Evolutionary conservation across 2,329 filamentous ascomycete genomes (phyloP), one percentile per base, ranked within the genome.

Genomic region (Knoxdaviesia proteae): DNA sequence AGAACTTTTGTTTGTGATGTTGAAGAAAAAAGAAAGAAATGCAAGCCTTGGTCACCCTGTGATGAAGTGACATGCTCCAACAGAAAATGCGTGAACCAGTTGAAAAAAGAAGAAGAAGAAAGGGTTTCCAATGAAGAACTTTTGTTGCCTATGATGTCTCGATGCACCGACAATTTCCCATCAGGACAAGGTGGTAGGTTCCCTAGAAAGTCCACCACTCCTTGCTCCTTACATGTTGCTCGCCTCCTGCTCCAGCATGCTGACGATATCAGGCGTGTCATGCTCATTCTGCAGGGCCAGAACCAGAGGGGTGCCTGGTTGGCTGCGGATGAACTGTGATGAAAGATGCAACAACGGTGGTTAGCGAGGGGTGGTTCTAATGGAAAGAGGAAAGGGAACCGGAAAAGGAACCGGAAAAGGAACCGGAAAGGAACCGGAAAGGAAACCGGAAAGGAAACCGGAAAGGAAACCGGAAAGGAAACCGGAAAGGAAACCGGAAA

Each of bases 181-280:
- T 33, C 39, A 31, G 9, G 10, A 33, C 29, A 34, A 20, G 32
- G 7, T 34, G 39, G 32, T 7, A n/a, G 31, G n/a, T 10, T 9
- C 30, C 10, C 33, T 41, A 20, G 34, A 32, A 20, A 7, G 9
- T 7, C 2, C 11, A 10, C 31, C 35, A 31, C 9, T 7, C 32
- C n/a, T 30, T 40, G 29, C 32, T 39, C 40, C 41, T 50, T 47
- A 57, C 50, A 53, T 51, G 11, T 51, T 57, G 49, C 61, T 62
- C 11, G 52, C 60, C 50, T 60, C 62, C 34, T 53, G 55, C 48
- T 65, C 62, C 47, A 64, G 50, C 11, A 55, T 48, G 44, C 55
- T 51, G 32, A 64, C 49, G n/a, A 56, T 49, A 49, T 51, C 46
- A 39, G 52, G 48, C 49, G 55, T 47, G 44, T 50, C 47, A 42